A percentile compares a stretch with the other conserved stretches of the same genome.
phyloP scores from a whole-genome alignment of 2,329 filamentous ascomycete species.

The Diaporthe sp. region DNA sequence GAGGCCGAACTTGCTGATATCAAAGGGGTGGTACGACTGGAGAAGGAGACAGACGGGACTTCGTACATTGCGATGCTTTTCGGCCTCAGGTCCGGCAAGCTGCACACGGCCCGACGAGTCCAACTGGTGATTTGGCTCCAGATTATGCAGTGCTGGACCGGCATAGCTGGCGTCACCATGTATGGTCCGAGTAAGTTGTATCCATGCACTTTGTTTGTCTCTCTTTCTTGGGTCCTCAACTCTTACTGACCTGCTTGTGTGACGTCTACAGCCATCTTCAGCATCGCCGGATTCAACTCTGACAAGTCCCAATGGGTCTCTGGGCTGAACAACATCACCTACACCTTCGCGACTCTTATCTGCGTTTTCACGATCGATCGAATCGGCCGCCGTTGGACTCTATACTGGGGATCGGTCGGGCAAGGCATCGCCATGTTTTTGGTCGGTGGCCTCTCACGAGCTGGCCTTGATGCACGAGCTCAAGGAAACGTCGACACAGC shows the following conservation, averaged over 20 bases:
- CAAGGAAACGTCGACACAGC: not conserved
- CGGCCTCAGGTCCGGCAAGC: conserved; percentile 73
- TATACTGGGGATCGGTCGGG: not conserved
- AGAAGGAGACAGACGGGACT: conserved; percentile 70
- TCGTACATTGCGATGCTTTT: conserved; percentile 77
- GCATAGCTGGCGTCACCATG: conserved; percentile 78
- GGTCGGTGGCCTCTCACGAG: not conserved
- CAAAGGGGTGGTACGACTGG: conserved; percentile 71
- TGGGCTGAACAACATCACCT: conserved; percentile 65
- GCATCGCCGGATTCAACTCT: conserved; percentile 75
- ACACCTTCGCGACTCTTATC: conserved; percentile 61
- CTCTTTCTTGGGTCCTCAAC: too few relatives aligned
- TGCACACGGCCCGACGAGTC: conserved; percentile 77
- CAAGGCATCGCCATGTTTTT: not conserved
- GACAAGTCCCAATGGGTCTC: conserved; percentile 75
- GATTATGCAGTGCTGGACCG: conserved; percentile 78
- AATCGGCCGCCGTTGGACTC: not conserved
- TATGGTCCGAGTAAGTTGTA: conserved; percentile 56
- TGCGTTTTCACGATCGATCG: not conserved
- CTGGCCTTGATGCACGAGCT: not conserved
- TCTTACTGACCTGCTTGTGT: not conserved
- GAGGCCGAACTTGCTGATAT: conserved; percentile 70
- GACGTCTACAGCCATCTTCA: conserved; percentile 63
- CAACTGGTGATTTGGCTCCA: conserved; percentile 80
- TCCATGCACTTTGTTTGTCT: not conserved